Percentiles rank a stretch among this genome's conserved stretches.
These are phyloP conservation scores for Suhomyces coccinellae DNA, from an alignment of 1,139 yeast species.

Conservation along the genomic window DNA sequence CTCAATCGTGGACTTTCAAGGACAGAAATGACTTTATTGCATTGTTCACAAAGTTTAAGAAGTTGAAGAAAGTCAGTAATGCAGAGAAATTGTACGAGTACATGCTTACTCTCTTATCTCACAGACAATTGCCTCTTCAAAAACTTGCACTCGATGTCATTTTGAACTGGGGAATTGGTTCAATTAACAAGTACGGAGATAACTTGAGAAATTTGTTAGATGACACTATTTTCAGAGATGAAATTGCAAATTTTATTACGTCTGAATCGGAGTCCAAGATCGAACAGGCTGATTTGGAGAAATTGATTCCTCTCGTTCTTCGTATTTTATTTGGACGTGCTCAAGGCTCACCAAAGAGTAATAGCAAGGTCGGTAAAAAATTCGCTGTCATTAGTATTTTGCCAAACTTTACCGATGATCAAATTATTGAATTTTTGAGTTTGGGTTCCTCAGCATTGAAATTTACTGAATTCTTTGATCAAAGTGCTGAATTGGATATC, in stretches of 20 bases:
- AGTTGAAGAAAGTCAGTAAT: slow-evolving; percentile 54
- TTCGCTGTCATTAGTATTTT: slow-evolving; percentile 73
- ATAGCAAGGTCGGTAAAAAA: slow-evolving; percentile 71
- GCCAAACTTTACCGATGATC: slow-evolving; percentile 57
- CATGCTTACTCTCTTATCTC: slow-evolving; percentile 59
- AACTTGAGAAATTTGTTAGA: slow-evolving; percentile 75
- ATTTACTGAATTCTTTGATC: slow-evolving; percentile 37
- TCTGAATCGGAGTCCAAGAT: slow-evolving; percentile 52
- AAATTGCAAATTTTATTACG: slow-evolving; percentile 62
- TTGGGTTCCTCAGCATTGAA: slow-evolving; percentile 62
- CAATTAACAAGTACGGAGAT: slow-evolving; percentile 67
- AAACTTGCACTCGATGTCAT: slow-evolving; percentile 70
- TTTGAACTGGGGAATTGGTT: slow-evolving; percentile 62
- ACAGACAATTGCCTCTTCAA: slow-evolving; percentile 64
- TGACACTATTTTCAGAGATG: slow-evolving; percentile 84
- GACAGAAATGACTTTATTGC: slow-evolving; percentile 66
- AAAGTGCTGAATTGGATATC: slow-evolving; percentile 16
- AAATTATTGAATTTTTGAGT: slow-evolving; percentile 58
- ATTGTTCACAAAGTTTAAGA: slow-evolving; percentile 64
- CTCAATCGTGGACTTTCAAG: slow-evolving; percentile 51
- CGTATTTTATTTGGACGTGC: slow-evolving; percentile 87
- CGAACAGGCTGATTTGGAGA: slow-evolving; percentile 58
- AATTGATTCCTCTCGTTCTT: slow-evolving; percentile 69
- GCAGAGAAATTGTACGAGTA: slow-evolving; percentile 55
- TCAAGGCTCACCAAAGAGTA: slow-evolving; percentile 58